Evolutionary conservation across 805 yeast genomes (phyloP).

Genomic region (Spathaspora sp.): DNA sequence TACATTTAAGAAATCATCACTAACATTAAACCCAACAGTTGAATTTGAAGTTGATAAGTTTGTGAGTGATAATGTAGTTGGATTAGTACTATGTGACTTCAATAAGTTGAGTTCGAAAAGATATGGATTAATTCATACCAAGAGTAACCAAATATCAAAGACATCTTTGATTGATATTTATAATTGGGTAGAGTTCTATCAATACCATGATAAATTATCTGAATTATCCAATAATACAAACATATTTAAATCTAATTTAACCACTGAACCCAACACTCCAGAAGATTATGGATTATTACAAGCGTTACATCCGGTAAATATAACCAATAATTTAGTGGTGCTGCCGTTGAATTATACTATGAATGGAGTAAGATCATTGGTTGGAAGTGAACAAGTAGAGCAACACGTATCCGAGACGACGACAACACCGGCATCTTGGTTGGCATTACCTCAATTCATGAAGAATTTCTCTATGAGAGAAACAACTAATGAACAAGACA

Average conservation of each 20-base stretch:
- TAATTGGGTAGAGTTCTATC: constrained; percentile 30
- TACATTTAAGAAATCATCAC: constrained; percentile 27
- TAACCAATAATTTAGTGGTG: constrained; percentile 33
- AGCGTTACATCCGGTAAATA: constrained; percentile 28
- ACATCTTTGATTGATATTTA: constrained; percentile 19
- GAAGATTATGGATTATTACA: constrained; percentile 17
- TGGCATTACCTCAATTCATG: constrained; percentile 15
- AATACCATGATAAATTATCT: constrained; percentile 22
- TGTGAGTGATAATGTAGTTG: constrained; percentile 14
- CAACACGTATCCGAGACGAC: neutral
- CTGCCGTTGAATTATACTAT: constrained; percentile 37
- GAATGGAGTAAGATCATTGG: constrained; percentile 25
- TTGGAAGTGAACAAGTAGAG: constrained; percentile 7
- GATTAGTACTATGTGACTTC: constrained; percentile 26
- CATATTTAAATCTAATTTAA: neutral
- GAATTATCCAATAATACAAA: constrained; percentile 10
- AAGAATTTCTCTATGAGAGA: constrained; percentile 7
- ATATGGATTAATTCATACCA: constrained; percentile 26
- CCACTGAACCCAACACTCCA: neutral
- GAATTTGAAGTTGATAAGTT: constrained; percentile 17
- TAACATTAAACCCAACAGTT: constrained; percentile 13
- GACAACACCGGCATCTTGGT: constrained; percentile 12
- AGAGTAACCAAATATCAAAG: constrained; percentile 5
- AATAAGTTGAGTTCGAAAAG: constrained; percentile 23
- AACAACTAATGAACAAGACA: neutral